Evolutionary conservation across 2,329 filamentous ascomycete species (phyloP), one percentile per base, ranked within the genome.

Genomic region (Colletotrichum kahawae): DNA sequence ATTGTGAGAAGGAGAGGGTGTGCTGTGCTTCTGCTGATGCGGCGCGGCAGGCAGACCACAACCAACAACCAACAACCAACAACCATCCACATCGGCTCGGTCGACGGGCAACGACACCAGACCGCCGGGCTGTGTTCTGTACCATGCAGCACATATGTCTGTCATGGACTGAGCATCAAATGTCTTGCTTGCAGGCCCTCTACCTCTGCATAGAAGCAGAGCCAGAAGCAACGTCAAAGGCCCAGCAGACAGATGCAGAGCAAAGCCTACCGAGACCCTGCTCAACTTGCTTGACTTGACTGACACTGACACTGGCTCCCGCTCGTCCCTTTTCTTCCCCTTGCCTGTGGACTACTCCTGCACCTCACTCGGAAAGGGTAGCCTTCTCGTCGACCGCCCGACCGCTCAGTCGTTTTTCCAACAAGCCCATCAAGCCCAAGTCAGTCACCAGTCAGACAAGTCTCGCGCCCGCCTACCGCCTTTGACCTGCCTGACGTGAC

Each of bases 231-330:
- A 34, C 62, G 36, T 36, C 62, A 65, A 51, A 65, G 29, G 18
- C 57, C 56, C 60, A 64, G 24, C n/a, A 65, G 18, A 27, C 29
- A 13, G 24, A 48, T 21, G 54, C 54, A 60, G 63, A 71, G 68
- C 60, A 71, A 29, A 24, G 51, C 56, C 69, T 31, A 66, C 43
- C 43, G 43, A 48, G 60, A 71, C 29, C 54, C 63, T 59, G 21
- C 29, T 29, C 57, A n/a, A 27, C 14, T 62, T 51, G 56, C 62
- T 43, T 69, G 70, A 69, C 70, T 36, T 69, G 70, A 69, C 70
- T 36, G 65, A 68, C 70, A 73, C 66, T 73, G 70, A 70, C 70
- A 73, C 57, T 73, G 66, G 70, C 70, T 73, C 70, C 66, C 70
- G 66, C 70, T 73, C 70, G 43, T 72, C 21, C 70, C 57, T 43